Base-by-base conservation (phyloP, 2,329 filamentous ascomycete genomes). In the Penicillium aurantiogriseum region DNA sequence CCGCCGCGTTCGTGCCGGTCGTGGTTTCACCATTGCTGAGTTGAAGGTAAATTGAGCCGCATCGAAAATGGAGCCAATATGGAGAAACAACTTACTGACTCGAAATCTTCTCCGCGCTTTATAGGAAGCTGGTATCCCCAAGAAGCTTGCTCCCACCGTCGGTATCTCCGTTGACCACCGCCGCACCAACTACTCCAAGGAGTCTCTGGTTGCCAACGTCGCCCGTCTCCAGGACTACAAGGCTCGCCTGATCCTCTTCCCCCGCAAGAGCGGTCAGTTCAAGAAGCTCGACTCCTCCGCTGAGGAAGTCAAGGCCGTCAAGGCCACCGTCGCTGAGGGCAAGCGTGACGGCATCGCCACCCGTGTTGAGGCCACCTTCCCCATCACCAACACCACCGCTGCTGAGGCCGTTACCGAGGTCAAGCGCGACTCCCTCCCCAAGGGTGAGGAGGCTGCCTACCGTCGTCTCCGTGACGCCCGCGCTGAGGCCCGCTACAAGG, bases 211-310 rank as follows among this genome's bases (percentile, higher is more conserved):
- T 79, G 85, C 85, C 85, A 99, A 99, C 83, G 93, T 99, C 73
- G 90, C 90, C 80, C 94, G 94, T 77, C 91, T 99, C 77, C 92
- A 97, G 87, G 91, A 91, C 79, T 99, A 96, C 92, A 90, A 89
- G 84, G 87, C 89, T 77, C 91, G 92, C 77, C 84, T 99, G 76
- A 96, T 99, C 79, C 87, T 99, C 78, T 97, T 99, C 86, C 94
- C 94, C 78, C 91, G 92, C 85, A 92, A 91, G 82, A 87, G 87
- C 78, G 92, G 92, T 82, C 88, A 94, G 83, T 86, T 88, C 83
- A 97, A 96, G 91, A 89, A 89, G 79, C 90, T 90, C 79, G 91
- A 96, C 82, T 88, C 88, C 66, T 84, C 88, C 79, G 90, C 90
- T 77, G 90, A 93, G 75, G 88, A 89, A 63, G 87, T 94, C 81